Conservation (phyloP, 1,139 yeast genomes). For the Keqinozyma sinolaborantium region DNA sequence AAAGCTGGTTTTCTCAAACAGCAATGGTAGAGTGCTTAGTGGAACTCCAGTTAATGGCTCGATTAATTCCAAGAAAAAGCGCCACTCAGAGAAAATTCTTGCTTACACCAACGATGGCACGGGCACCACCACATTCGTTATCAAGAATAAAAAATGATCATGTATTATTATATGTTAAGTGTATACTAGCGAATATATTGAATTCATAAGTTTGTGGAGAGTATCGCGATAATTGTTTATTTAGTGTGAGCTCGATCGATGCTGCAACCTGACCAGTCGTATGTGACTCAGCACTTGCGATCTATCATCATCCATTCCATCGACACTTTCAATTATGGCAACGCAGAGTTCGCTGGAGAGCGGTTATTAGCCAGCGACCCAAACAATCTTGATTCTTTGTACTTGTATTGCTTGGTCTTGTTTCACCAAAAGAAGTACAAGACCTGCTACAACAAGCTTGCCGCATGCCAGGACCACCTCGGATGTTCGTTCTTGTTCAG, state of each 20-base stretch:
- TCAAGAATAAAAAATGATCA: conserved; percentile 25
- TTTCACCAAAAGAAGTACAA: conserved; percentile 54
- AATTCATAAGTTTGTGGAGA: neutral
- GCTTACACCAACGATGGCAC: conserved; percentile 44
- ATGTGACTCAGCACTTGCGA: conserved; percentile 42
- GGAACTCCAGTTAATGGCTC: conserved; percentile 11
- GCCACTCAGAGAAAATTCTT: conserved; percentile 28
- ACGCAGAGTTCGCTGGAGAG: conserved; percentile 83
- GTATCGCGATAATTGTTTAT: neutral
- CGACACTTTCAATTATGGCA: conserved; percentile 63
- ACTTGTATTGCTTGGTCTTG: conserved; percentile 62
- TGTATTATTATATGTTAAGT: neutral
- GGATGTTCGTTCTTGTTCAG: conserved; percentile 76
- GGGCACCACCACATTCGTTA: conserved; percentile 38
- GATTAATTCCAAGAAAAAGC: conserved; percentile 17
- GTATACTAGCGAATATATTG: neutral
- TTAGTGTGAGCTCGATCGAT: conserved; percentile 2
- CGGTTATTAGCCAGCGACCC: conserved; percentile 59
- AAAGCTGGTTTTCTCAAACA: conserved; percentile 18
- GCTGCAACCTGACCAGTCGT: conserved; percentile 17
- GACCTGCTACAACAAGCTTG: conserved; percentile 53
- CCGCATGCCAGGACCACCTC: conserved; percentile 41
- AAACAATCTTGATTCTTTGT: conserved; percentile 49
- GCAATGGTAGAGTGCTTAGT: conserved; percentile 22
- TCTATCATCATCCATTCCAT: conserved; percentile 63